Conservation (phyloP, 225 moss, liverwort and hornwort species). For the Bryoerythrophyllum caledonicum region DNA sequence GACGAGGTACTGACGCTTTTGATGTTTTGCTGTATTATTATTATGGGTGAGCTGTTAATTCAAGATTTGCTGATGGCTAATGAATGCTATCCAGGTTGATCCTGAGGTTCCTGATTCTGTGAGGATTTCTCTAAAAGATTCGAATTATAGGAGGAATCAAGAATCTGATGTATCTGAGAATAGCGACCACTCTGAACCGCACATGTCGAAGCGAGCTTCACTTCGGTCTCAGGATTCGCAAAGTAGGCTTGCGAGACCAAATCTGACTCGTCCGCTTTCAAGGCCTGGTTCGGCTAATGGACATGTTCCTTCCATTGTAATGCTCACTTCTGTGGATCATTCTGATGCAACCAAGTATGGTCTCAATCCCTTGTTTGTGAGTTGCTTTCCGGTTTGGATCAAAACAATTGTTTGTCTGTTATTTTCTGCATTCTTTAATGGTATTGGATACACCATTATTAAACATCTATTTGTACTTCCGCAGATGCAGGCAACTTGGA, state of each 20-base stretch:
- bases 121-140: constrained; percentile 38
- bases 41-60: neutral
- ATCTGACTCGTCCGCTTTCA: constrained; percentile 28
- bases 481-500: constrained; percentile 66
- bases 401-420: neutral
- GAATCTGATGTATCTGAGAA: constrained; percentile 23
- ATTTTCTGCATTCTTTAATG: neutral
- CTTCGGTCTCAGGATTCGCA: constrained; percentile 18
- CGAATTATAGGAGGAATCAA: constrained; percentile 21
- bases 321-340: constrained; percentile 71
- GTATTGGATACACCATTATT: neutral
- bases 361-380: neutral
- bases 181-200: neutral
- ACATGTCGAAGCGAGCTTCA: constrained; percentile 17
- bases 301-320: constrained; percentile 52
- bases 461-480: constrained; percentile 11
- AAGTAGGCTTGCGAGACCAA: constrained; percentile 22
- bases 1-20: constrained; percentile 44
- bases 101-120: constrained; percentile 63
- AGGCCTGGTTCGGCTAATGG: constrained; percentile 42
- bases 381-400: neutral
- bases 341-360: constrained; percentile 55
- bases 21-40: neutral
- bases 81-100: constrained; percentile 43
- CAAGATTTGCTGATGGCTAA: constrained; percentile 17